These are phyloP conservation scores for Chrysanthemum lavandulifolium DNA, from an alignment of 129 eudicot species.

Conservation along the genomic window DNA sequence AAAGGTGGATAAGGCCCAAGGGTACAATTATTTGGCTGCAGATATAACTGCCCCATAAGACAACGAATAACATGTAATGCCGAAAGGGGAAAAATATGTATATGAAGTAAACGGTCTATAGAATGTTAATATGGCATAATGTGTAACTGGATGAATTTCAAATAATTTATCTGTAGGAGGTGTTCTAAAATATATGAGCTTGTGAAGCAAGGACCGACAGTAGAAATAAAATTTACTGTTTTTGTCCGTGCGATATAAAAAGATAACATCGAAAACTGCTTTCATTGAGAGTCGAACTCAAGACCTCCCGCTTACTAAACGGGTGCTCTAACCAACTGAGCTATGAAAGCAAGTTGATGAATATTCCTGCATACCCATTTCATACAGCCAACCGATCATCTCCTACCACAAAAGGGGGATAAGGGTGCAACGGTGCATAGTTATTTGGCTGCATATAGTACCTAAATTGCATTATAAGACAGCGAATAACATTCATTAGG, in stretches of 20 bases:
- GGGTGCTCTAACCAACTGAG: constrained; percentile 62
- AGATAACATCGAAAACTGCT: constrained; percentile 4
- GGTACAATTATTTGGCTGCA: neutral
- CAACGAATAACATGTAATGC: neutral
- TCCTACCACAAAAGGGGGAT: neutral
- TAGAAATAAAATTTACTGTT: neutral
- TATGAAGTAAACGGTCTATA: neutral
- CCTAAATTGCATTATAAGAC: neutral
- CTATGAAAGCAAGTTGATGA: constrained; percentile 37
- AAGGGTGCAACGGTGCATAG: neutral
- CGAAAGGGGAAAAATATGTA: neutral
- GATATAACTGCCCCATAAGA: neutral
- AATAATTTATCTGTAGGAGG: neutral
- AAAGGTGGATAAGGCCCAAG: neutral
- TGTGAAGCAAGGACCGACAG: neutral
- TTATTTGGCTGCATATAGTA: neutral
- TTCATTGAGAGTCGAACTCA: constrained; percentile 94
- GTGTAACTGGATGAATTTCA: neutral
- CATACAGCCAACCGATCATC: neutral
- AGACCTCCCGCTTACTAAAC: constrained; percentile 99
- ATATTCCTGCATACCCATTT: neutral
- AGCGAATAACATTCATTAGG: neutral
- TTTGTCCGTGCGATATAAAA: neutral
- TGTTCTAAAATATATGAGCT: neutral
- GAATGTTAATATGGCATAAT: neutral